These are phyloP conservation scores for Monilinia fructicola DNA, from an alignment of 2,329 filamentous ascomycete species.

Conservation along the genomic window DNA sequence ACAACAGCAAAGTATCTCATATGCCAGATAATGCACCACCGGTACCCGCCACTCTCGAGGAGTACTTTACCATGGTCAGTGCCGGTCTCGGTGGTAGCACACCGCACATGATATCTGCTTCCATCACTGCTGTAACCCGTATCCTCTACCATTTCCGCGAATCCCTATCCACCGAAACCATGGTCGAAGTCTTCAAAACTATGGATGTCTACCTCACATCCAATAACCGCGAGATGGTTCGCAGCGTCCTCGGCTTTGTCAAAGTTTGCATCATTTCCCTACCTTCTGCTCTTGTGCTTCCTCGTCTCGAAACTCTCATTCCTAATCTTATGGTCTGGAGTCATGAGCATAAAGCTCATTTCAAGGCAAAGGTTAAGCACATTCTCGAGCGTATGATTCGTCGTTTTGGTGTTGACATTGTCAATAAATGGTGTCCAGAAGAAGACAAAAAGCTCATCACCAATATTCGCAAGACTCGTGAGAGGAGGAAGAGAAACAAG, in stretches of 20 bases:
- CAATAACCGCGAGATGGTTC: slow-evolving; percentile 95
- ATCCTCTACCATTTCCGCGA: slow-evolving; percentile 88
- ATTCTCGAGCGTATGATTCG: slow-evolving; percentile 93
- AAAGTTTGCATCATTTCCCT: slow-evolving; percentile 92
- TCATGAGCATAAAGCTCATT: slow-evolving; percentile 96
- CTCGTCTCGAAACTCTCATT: slow-evolving; percentile 73
- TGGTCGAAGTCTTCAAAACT: slow-evolving; percentile 84
- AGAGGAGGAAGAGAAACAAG: slow-evolving; percentile 88
- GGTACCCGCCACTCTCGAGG: slow-evolving; percentile 80
- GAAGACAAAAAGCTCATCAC: slow-evolving; percentile 84
- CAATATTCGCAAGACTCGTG: slow-evolving; percentile 94
- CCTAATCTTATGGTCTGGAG: slow-evolving; percentile 94
- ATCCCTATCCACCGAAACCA: slow-evolving; percentile 64
- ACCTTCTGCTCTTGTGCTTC: slow-evolving; percentile 74
- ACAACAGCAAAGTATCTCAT: slow-evolving; percentile 82
- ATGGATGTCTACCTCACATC: slow-evolving; percentile 96
- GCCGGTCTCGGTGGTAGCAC: slow-evolving; percentile 90
- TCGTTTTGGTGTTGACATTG: slow-evolving; percentile 78
- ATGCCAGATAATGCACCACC: slow-evolving; percentile 80
- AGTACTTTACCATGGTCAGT: slow-evolving; percentile 98
- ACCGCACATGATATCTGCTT: slow-evolving; percentile 95
- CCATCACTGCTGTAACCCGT: slow-evolving; percentile 92
- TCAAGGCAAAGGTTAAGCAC: slow-evolving; percentile 96
- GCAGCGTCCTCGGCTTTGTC: slow-evolving; percentile 90
- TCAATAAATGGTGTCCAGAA: slow-evolving; percentile 81